Percentiles rank a stretch among this genome's conserved stretches.
Conservation (phyloP, 371 early-diverging fungal genomes). For the Gilbertella persicaria region DNA sequence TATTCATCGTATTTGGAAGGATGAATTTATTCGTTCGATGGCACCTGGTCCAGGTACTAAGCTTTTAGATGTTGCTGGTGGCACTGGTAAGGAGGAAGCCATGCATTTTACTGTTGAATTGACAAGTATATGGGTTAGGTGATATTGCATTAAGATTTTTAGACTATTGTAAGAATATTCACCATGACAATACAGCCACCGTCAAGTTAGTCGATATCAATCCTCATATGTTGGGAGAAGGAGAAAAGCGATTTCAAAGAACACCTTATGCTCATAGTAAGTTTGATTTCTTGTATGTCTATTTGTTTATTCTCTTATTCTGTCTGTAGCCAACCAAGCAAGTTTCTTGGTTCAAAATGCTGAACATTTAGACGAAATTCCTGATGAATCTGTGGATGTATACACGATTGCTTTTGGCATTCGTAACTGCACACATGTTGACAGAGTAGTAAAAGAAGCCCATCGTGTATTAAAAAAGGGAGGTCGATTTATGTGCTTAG, state of each 20-base stretch:
- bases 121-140: too few relatives aligned
- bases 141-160: slow-evolving; percentile 95
- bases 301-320: too few relatives aligned
- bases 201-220: slow-evolving; percentile 96
- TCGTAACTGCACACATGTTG: slow-evolving; percentile 95
- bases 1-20: slow-evolving; percentile 95
- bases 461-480: slow-evolving; percentile 94
- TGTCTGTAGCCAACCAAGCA: slow-evolving; percentile 58
- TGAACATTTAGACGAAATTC: slow-evolving; percentile 77
- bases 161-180: slow-evolving; percentile 73
- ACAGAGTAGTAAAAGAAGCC: slow-evolving; percentile 86
- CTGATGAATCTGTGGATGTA: slow-evolving; percentile 82
- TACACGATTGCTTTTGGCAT: slow-evolving; percentile 98
- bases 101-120: background rate
- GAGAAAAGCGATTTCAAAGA: slow-evolving; percentile 71
- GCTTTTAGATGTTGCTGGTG: slow-evolving; percentile 96
- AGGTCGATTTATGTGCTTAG: slow-evolving; percentile 93
- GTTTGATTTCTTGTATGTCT: slow-evolving; percentile 11
- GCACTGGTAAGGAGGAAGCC: slow-evolving; percentile 71
- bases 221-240: slow-evolving; percentile 92
- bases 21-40: slow-evolving; percentile 83
- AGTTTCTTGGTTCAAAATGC: slow-evolving; percentile 88
- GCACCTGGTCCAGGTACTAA: slow-evolving; percentile 85
- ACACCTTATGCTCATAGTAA: slow-evolving; percentile 66
- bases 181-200: slow-evolving; percentile 65